Percentiles rank a stretch among this genome's conserved stretches.
These are phyloP conservation scores for Aspergillus terreus DNA, from an alignment of 2,329 filamentous ascomycete species.

Conservation along the genomic window DNA sequence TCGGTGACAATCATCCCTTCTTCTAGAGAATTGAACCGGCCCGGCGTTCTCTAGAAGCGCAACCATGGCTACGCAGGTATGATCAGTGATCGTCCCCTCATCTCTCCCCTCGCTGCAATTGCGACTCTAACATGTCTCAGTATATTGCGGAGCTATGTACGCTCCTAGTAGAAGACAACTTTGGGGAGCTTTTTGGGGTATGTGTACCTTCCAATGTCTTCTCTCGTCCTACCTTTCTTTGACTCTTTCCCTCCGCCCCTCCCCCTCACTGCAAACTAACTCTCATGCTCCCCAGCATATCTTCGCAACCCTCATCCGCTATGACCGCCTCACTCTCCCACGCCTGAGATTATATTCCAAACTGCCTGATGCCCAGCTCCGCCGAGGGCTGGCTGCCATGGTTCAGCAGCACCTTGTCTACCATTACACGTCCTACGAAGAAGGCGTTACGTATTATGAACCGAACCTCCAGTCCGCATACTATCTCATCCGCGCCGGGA, in stretches of 20 bases:
- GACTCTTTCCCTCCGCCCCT: neutral
- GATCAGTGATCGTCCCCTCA: slow-evolving; percentile 18
- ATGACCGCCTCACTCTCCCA: slow-evolving; percentile 70
- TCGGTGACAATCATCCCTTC: slow-evolving; percentile 65
- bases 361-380: slow-evolving; percentile 70
- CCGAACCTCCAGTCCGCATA: slow-evolving; percentile 79
- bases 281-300: slow-evolving; percentile 61
- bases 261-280: slow-evolving; percentile 2
- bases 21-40: slow-evolving; percentile 64
- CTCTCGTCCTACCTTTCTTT: neutral
- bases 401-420: slow-evolving; percentile 85
- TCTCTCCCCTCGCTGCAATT: slow-evolving; percentile 22
- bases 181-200: slow-evolving; percentile 91
- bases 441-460: slow-evolving; percentile 71
- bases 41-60: slow-evolving; percentile 70
- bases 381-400: slow-evolving; percentile 76
- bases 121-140: slow-evolving; percentile 38
- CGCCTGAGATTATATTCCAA: slow-evolving; percentile 69
- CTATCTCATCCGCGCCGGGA: slow-evolving; percentile 73
- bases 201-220: slow-evolving; percentile 32
- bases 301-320: slow-evolving; percentile 70
- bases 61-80: slow-evolving; percentile 54
- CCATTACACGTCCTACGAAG: slow-evolving; percentile 63
- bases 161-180: slow-evolving; percentile 82
- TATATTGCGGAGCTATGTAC: slow-evolving; percentile 82